phyloP scores from a whole-genome alignment of 179 eudicot species.

The Gypsophila paniculata region DNA sequence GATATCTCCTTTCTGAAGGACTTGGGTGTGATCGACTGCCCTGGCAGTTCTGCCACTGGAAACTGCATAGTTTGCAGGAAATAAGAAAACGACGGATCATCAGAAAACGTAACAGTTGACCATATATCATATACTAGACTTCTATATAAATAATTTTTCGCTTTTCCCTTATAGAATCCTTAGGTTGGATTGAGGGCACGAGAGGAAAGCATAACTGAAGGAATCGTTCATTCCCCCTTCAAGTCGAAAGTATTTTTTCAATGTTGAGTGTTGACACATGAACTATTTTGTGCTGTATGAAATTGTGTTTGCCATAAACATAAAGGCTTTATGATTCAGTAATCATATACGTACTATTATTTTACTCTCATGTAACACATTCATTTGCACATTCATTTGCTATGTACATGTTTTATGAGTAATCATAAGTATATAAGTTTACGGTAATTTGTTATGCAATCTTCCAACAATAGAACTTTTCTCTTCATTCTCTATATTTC shows the following conservation, averaged over 20 bases:
- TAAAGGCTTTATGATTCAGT: neutral
- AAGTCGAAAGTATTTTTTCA: neutral
- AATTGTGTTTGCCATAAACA: neutral
- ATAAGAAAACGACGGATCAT: slow-evolving; percentile 18
- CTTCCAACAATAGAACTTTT: too few relatives aligned
- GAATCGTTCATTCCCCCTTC: neutral
- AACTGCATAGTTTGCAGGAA: slow-evolving; percentile 48
- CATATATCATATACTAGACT: neutral
- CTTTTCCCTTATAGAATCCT: neutral
- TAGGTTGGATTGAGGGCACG: neutral
- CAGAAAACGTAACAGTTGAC: neutral
- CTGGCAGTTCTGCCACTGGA: slow-evolving; percentile 29
- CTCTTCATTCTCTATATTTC: too few relatives aligned
- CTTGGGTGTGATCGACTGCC: slow-evolving; percentile 37
- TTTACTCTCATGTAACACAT: neutral
- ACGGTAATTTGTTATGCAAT: too few relatives aligned
- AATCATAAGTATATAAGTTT: too few relatives aligned
- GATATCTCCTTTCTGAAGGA: slow-evolving; percentile 24
- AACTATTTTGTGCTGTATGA: neutral
- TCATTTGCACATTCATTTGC: too few relatives aligned
- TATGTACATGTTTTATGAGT: too few relatives aligned
- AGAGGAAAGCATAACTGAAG: neutral
- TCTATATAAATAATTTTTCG: neutral
- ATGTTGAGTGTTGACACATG: neutral
- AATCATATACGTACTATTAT: neutral